Base-by-base conservation (phyloP, 306 rosid species). In the Rosa chinensis region DNA sequence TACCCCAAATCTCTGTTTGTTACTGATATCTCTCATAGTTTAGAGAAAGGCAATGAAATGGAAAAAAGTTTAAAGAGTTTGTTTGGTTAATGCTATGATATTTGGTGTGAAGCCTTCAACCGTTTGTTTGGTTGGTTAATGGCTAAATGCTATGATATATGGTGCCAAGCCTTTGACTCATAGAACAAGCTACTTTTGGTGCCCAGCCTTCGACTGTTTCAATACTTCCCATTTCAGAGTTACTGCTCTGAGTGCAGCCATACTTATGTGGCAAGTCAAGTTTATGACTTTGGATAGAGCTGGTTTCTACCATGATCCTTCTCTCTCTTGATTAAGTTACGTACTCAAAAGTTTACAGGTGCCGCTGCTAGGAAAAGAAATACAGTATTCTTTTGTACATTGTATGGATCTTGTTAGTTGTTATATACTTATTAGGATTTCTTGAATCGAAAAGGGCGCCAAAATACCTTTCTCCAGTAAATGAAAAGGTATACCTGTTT, bases 61-160 rank as follows among this genome's bases (percentile, higher is more conserved):
- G 78, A 75, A 59, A 64, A 17, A 73, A 55, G 52, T 18, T 44
- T 25, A 25, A 28, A 35, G 28, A 44, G 78, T 75, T 16, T 23
- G 43, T 14, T 23, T 44, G 67, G 67, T 53, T 14, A 42, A 59
- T 21, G n/a, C 58, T 40, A 74, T 40, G 77, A 53, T 73, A 52
- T 53, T 55, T 8, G 21, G 77, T 18, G 61, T 10, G 23, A 53
- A 53, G 23, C 21, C 53, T 18, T 20, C 9, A 7, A 53, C 23
- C 8, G 45, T 43, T 43, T 44, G 47, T 8, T 44, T 44, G 47
- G 10, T 44, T 44, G 11, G 47, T 44, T 44, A 6, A 43, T 32
- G 37, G 32, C 32, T 28, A 1, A 28, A 28, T 44, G 47, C 47
- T 44, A 44, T 44, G 47, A 44, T 44, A 44, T 45, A 42, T 53